A percentile compares a stretch with the other conserved stretches of the same genome.
Evolutionary conservation across 1,139 yeast species (phyloP).

Genomic region (Meyerozyma athensensis): DNA sequence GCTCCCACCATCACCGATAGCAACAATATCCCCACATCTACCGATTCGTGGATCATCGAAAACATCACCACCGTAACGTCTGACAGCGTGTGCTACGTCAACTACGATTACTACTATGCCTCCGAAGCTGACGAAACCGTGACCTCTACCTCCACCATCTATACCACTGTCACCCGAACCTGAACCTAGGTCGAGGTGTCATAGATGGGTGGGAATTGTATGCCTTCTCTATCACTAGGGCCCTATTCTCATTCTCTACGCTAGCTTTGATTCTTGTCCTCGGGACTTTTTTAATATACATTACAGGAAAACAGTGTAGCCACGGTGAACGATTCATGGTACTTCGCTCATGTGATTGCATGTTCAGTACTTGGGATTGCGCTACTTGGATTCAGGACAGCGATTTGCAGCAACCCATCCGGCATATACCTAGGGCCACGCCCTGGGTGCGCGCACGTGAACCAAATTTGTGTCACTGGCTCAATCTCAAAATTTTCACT

Average conservation of each 20-base stretch:
- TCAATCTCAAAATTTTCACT: constrained; percentile 4
- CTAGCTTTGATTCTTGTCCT: constrained; percentile 2
- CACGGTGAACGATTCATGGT: too few species aligned
- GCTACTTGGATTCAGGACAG: not conserved
- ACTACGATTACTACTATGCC: constrained; percentile 39
- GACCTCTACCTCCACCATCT: constrained; percentile 33
- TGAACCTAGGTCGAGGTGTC: constrained; percentile 2
- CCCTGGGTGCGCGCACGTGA: constrained; percentile 2
- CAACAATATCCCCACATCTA: constrained; percentile 28
- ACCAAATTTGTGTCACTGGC: constrained; percentile 1
- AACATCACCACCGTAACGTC: constrained; percentile 31
- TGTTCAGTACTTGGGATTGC: too few species aligned
- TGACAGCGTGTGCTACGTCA: constrained; percentile 35
- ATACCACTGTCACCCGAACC: constrained; percentile 31
- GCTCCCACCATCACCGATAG: constrained; percentile 32
- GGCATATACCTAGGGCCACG: not conserved
- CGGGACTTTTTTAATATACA: constrained; percentile 1
- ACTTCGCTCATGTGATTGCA: too few species aligned
- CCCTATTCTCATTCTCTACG: constrained; percentile 1
- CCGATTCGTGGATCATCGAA: constrained; percentile 37
- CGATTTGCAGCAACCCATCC: not conserved
- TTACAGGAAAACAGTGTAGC: too few species aligned
- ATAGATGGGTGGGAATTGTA: constrained; percentile 3
- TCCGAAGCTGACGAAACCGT: constrained; percentile 26
- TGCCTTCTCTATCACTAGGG: constrained; percentile 4